Conservation (phyloP, 306 rosid genomes). For the Rosa lucieae region DNA sequence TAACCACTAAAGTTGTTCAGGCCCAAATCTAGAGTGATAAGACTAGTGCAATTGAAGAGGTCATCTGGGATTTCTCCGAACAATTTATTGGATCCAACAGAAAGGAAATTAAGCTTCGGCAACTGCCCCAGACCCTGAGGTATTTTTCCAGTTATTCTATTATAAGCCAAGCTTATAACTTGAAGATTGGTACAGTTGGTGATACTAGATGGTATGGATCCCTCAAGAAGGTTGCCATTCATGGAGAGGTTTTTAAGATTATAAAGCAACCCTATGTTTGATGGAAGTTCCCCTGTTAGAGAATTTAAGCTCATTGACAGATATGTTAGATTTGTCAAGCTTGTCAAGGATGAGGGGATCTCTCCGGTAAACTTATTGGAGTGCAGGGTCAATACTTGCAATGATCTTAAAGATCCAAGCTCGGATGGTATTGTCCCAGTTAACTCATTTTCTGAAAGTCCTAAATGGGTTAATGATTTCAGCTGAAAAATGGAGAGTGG, state of each 20-base stretch:
- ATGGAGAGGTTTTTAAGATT: slow-evolving; percentile 58
- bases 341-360: slow-evolving; percentile 67
- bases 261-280: slow-evolving; percentile 57
- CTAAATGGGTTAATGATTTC: slow-evolving; percentile 58
- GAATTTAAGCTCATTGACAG: slow-evolving; percentile 58
- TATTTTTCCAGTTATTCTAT: slow-evolving; percentile 58
- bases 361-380: slow-evolving; percentile 58
- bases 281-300: slow-evolving; percentile 79
- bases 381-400: slow-evolving; percentile 59
- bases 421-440: slow-evolving; percentile 64
- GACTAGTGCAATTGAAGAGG: slow-evolving; percentile 69
- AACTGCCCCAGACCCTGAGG: slow-evolving; percentile 62
- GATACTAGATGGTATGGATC: slow-evolving; percentile 66
- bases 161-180: slow-evolving; percentile 42
- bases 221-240: slow-evolving; percentile 38
- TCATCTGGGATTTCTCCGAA: slow-evolving; percentile 79
- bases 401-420: slow-evolving; percentile 63
- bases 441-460: slow-evolving; percentile 58
- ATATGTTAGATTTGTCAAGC: slow-evolving; percentile 59
- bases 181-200: slow-evolving; percentile 60
- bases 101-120: slow-evolving; percentile 60
- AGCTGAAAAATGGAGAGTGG: slow-evolving; percentile 61
- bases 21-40: slow-evolving; percentile 48
- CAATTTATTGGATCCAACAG: slow-evolving; percentile 48
- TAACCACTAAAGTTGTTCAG: slow-evolving; percentile 52